Conservation (phyloP, 2,329 filamentous ascomycete genomes). For the Neonectria faginata region DNA sequence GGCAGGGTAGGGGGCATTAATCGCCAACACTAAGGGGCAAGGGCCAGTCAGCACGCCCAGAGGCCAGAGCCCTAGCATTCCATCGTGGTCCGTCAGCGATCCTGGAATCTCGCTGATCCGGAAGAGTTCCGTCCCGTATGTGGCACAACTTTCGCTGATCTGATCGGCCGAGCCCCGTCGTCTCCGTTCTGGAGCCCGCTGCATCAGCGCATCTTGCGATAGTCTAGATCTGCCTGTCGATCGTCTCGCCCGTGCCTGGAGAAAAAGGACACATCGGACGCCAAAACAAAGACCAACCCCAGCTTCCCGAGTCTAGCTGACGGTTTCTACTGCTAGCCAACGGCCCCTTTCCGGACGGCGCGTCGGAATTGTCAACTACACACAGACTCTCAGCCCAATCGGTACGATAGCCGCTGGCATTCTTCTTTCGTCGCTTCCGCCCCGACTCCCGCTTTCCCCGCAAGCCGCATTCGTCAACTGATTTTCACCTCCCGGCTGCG, state of each 20-base stretch:
- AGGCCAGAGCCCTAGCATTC: not conserved
- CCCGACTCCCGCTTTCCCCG: not conserved
- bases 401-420: not conserved
- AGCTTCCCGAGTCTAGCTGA: not conserved
- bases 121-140: constrained; percentile 6
- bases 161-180: not conserved
- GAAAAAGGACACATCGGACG: too few relatives aligned
- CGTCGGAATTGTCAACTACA: not conserved
- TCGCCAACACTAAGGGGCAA: constrained; percentile 5
- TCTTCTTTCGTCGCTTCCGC: constrained; percentile 6
- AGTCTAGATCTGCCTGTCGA: constrained; percentile 14
- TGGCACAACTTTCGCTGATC: constrained; percentile 6
- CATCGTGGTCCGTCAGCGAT: not conserved
- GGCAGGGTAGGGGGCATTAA: not conserved
- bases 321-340: not conserved
- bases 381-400: constrained; percentile 7
- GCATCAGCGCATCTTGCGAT: not conserved
- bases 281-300: not conserved
- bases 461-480: constrained; percentile 7
- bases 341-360: not conserved
- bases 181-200: not conserved
- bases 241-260: not conserved
- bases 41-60: not conserved
- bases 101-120: constrained; percentile 14
- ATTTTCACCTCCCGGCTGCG: constrained; percentile 8